Percentiles rank a stretch among this genome's conserved stretches.
Conservation (phyloP, 768 basidiomycete genomes). For the Leccinum fibrillosum region DNA sequence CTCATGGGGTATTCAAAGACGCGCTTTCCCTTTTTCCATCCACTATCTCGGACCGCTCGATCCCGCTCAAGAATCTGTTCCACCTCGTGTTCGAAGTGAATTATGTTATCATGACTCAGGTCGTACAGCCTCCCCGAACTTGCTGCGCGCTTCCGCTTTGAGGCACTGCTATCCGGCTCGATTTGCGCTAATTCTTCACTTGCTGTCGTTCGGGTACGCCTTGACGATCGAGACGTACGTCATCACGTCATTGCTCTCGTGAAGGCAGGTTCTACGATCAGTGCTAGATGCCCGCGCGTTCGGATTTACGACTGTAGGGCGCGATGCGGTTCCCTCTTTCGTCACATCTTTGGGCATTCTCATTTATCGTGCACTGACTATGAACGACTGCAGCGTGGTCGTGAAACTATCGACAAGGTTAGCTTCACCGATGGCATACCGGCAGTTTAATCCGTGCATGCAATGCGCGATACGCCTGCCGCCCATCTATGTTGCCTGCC, state of each 20-base stretch:
- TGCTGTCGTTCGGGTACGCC: constrained; percentile 22
- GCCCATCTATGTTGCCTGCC: constrained; percentile 15
- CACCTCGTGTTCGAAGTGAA: constrained; percentile 26
- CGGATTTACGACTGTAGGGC: constrained; percentile 14
- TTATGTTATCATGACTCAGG: constrained; percentile 13
- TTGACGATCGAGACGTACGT: constrained; percentile 26
- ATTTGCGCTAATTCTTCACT: constrained; percentile 7
- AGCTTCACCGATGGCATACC: constrained; percentile 13
- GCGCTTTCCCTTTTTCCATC: constrained; percentile 6
- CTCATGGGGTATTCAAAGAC: constrained; percentile 7
- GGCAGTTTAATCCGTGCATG: constrained; percentile 18
- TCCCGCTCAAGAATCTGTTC: constrained; percentile 10
- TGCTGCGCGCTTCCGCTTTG: constrained; percentile 1
- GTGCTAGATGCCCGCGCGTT: constrained; percentile 4
- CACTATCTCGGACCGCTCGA: constrained; percentile 3
- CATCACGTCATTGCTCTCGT: constrained; percentile 32
- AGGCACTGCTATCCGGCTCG: constrained; percentile 9
- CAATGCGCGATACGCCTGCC: constrained; percentile 17
- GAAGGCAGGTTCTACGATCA: constrained; percentile 9
- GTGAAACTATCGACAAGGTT: constrained; percentile 15
- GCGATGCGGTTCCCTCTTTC: constrained; percentile 20
- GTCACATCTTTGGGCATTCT: constrained; percentile 8
- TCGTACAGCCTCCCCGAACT: constrained; percentile 9
- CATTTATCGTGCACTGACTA: constrained; percentile 9
- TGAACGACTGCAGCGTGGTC: constrained; percentile 19